Conservation (phyloP, 306 rosid species). For the Cucurbita argyrosperma region DNA sequence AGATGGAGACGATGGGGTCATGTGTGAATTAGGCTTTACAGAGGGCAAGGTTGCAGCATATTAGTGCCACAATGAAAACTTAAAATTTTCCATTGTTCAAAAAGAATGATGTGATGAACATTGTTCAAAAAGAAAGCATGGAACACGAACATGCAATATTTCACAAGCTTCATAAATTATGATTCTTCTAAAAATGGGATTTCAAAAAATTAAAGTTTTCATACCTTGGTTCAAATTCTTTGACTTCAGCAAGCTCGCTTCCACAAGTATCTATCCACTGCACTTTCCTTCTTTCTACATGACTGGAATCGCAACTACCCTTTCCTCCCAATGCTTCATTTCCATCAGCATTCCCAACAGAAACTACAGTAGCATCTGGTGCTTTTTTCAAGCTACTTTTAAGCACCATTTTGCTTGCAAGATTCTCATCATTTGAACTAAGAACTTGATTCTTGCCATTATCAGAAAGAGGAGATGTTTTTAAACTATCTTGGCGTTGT, state of each 20-base stretch:
- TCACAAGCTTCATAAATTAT: not conserved
- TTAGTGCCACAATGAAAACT: no score
- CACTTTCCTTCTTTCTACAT: slow-evolving; percentile 56
- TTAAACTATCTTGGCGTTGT: slow-evolving; percentile 60
- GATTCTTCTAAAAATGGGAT: not conserved
- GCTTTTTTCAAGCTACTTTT: slow-evolving; percentile 78
- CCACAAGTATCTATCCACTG: slow-evolving; percentile 96
- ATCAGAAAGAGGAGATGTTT: slow-evolving; percentile 33
- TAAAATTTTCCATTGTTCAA: not conserved
- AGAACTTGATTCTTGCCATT: slow-evolving; percentile 33
- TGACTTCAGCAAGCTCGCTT: slow-evolving; percentile 64
- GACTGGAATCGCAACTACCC: slow-evolving; percentile 24
- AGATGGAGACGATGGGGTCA: no score
- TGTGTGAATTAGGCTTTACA: no score
- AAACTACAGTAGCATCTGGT: slow-evolving; percentile 20
- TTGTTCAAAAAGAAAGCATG: not conserved
- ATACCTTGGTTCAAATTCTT: slow-evolving; percentile 94
- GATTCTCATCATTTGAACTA: slow-evolving; percentile 21
- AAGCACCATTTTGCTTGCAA: slow-evolving; percentile 35
- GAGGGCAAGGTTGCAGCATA: no score
- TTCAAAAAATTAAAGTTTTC: not conserved
- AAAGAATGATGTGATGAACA: not conserved
- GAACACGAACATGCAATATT: not conserved
- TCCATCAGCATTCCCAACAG: slow-evolving; percentile 31
- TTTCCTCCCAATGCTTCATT: slow-evolving; percentile 25